Evolutionary conservation across 176 grass and related monocot species (phyloP), one percentile per base, ranked within the genome.

Genomic region (Stipa capillata): DNA sequence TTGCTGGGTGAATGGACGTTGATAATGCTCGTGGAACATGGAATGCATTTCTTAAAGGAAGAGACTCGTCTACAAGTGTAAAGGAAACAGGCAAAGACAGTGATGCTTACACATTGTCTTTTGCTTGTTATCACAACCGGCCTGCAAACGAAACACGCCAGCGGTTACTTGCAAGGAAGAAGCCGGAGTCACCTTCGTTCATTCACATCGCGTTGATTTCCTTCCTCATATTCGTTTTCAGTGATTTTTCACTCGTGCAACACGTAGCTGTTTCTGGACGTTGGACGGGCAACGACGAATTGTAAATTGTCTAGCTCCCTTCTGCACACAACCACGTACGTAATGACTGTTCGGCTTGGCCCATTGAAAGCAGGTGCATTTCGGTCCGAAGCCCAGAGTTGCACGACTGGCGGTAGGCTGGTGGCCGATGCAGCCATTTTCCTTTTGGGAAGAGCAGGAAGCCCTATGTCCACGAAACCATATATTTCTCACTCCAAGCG

Each of bases 121-220:
- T 62, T 1, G 35, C 59, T 43, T 36, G 3, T 2, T 8, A 59
- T 4, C 1, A 40, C 43, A 48, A 28, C n/a, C 32, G 45, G 13
- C 8, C 15, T 32, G 33, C 24, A 0, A 7, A 7, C 3, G 7
- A 4, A 50, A 12, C 75, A 78, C 76, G 77, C 44, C 15, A 79
- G 45, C 55, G 40, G 62, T 62, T 61, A 17, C 85, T 82, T 82
- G 72, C 71, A 61, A 34, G 71, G 33, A 50, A 87, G 33, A 25
- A 33, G 78, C 31, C 78, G 39, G 58, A 41, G 2, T 13, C 14
- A 57, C 4, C n/a, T 5, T 0, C 7, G 10, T 76, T 15, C 17
- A 54, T 67, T 31, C 77, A 67, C 58, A 78, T 28, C 56, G 16
- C 55, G 4, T 64, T 32, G 60, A 64, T 34, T 40, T 55, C 13